Conservation (phyloP, 2,329 filamentous ascomycete genomes). For the Colletotrichum tropicale region DNA sequence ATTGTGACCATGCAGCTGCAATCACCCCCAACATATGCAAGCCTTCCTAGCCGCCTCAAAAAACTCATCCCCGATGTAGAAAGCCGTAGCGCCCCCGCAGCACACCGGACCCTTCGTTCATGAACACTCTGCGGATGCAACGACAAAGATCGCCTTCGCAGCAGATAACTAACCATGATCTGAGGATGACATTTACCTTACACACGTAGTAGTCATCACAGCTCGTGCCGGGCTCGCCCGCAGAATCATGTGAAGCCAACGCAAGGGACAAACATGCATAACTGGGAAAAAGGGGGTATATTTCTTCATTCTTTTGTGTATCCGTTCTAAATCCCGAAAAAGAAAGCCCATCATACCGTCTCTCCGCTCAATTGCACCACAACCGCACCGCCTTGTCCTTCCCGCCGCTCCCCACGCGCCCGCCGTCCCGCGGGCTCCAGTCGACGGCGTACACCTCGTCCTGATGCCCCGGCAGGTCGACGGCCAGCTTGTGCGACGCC, state of each 20-base stretch:
- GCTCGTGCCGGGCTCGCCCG: not conserved
- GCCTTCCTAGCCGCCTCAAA: not conserved
- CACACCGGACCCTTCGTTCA: not conserved
- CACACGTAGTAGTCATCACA: not conserved
- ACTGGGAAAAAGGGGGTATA: slow-evolving; percentile 8
- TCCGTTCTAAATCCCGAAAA: slow-evolving; percentile 6
- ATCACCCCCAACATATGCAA: not conserved
- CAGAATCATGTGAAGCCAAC: not conserved
- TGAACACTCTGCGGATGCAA: not conserved
- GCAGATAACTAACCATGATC: not conserved
- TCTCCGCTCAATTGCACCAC: slow-evolving; percentile 62
- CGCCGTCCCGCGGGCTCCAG: slow-evolving; percentile 85
- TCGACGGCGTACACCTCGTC: slow-evolving; percentile 95
- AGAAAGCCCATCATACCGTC: not conserved
- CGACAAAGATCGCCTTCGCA: not conserved
- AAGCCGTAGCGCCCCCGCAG: not conserved
- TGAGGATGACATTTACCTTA: not conserved
- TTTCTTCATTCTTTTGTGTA: slow-evolving; percentile 11
- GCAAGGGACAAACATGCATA: not conserved
- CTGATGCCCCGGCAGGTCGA: slow-evolving; percentile 85
- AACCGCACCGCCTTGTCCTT: slow-evolving; percentile 82
- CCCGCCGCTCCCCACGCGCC: slow-evolving; percentile 87
- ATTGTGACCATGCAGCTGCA: not conserved
- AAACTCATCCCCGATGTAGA: not conserved
- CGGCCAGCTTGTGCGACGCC: slow-evolving; percentile 77